Base-by-base conservation (phyloP, 1,284 basidiomycete species). In the Coniophora puteana region DNA sequence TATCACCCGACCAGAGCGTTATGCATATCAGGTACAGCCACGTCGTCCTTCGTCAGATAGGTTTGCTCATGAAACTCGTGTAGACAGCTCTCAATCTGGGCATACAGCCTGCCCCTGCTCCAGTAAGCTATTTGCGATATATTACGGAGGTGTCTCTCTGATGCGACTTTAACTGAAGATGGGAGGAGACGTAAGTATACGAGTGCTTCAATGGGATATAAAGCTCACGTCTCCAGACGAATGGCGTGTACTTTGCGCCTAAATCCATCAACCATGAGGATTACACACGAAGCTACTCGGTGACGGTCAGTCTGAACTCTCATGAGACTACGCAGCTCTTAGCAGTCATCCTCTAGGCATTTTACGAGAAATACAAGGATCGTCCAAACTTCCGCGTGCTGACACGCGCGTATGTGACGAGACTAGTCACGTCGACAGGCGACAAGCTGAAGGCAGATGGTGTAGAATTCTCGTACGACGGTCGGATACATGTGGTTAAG, bases 381-480 rank as follows among this genome's bases (percentile, higher is more conserved):
- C 48, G 56, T 1, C 38, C 47, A 3, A 62, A 62, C 37, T 43
- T 62, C 17, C 47, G 22, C 0, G 59, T 60, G 10, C 46, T 59
- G 5, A 29, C 41, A 7, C 30, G 14, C 5, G 52, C 58, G 5
- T 27, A 41, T 21, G 58, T 50, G 6, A 30, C 41, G 24, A 41
- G 46, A 14, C 40, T 59, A 5, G 20, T 50, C 25, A 48, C 48
- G 4, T 28, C 31, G 8, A 27, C 34, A 10, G 38, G 8, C 10
- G 6, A 8, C 14, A 26, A 40, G 8, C 25, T 43, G 3, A 17
- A 35, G 4, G 54, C 52, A 3, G 51, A 45, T n/a, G 55, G 46
- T n/a, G 59, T 65, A 3, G 51, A 50, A 18, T 65, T 66, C 36
- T 28, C 48, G 4, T 38, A 53, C 36, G 51, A 45, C 13, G 53